Evolutionary conservation across 1,284 basidiomycete genomes (phyloP).

Genomic region (Vanrija humicola): DNA sequence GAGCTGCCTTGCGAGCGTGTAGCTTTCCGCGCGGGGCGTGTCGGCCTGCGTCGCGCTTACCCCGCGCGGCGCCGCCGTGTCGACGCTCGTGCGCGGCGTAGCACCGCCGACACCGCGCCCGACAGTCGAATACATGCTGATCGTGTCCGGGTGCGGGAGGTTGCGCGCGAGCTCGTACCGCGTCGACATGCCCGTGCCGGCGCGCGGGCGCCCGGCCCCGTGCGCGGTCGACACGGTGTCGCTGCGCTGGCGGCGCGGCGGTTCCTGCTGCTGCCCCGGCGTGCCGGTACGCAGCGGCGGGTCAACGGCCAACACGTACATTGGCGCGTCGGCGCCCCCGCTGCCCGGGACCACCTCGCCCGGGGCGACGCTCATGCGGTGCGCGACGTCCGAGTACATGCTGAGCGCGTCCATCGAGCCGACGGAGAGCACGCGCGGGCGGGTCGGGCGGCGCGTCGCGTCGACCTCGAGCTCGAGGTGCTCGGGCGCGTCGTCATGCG

Average conservation of each 20-base stretch:
- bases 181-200: too few relatives aligned
- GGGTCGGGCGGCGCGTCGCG: background rate
- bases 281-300: slow-evolving; percentile 5
- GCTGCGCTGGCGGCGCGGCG: too few relatives aligned
- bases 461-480: background rate
- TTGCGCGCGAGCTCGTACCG: too few relatives aligned
- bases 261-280: background rate
- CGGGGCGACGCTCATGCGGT: background rate
- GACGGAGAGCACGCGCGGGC: background rate
- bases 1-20: slow-evolving; percentile 35
- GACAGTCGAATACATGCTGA: too few relatives aligned
- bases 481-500: slow-evolving; percentile 4
- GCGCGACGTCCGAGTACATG: background rate
- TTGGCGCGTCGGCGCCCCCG: slow-evolving; percentile 6
- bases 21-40: slow-evolving; percentile 20
- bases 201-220: too few relatives aligned
- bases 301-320: slow-evolving; percentile 25
- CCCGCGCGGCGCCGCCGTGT: too few relatives aligned
- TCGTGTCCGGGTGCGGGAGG: too few relatives aligned
- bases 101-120: too few relatives aligned
- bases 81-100: too few relatives aligned
- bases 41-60: too few relatives aligned
- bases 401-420: background rate
- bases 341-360: background rate
- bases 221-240: too few relatives aligned